Percentiles rank a stretch among this genome's conserved stretches.
phyloP scores from a whole-genome alignment of 2,329 filamentous ascomycete species.

The Xylariaceae sp. region DNA sequence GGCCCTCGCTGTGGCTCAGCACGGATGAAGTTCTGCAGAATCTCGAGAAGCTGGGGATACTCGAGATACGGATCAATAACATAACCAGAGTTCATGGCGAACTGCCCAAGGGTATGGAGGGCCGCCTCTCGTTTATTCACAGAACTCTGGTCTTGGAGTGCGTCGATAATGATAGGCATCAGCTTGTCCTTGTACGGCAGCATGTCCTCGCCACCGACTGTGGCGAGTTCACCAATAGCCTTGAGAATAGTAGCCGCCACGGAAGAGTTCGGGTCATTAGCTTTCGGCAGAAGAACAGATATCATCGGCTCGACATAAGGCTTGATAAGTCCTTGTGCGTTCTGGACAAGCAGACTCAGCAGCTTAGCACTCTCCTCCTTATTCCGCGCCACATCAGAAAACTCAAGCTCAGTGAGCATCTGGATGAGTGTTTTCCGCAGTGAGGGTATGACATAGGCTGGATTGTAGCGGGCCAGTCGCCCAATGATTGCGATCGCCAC shows the following conservation, averaged over 20 bases:
- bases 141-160: constrained; percentile 88
- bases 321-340: constrained; percentile 81
- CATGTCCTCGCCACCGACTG: constrained; percentile 92
- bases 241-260: constrained; percentile 93
- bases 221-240: constrained; percentile 88
- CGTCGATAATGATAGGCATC: constrained; percentile 92
- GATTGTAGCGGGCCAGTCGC: constrained; percentile 81
- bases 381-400: constrained; percentile 85
- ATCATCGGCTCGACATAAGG: constrained; percentile 98
- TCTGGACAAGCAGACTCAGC: constrained; percentile 84
- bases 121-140: constrained; percentile 86
- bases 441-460: constrained; percentile 94
- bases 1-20: constrained; percentile 78
- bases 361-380: constrained; percentile 95
- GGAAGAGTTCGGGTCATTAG: constrained; percentile 73
- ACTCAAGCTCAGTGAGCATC: constrained; percentile 91
- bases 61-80: constrained; percentile 95
- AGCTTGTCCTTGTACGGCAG: constrained; percentile 80
- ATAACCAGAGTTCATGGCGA: constrained; percentile 94
- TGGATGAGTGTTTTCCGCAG: constrained; percentile 92
- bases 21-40: constrained; percentile 89
- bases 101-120: constrained; percentile 79
- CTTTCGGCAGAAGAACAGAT: constrained; percentile 86
- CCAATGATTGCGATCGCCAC: constrained; percentile 95
- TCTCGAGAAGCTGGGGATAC: constrained; percentile 86